Base-by-base conservation (phyloP, 192 early-diverging fungal species). In the Linnemannia elongata region DNA sequence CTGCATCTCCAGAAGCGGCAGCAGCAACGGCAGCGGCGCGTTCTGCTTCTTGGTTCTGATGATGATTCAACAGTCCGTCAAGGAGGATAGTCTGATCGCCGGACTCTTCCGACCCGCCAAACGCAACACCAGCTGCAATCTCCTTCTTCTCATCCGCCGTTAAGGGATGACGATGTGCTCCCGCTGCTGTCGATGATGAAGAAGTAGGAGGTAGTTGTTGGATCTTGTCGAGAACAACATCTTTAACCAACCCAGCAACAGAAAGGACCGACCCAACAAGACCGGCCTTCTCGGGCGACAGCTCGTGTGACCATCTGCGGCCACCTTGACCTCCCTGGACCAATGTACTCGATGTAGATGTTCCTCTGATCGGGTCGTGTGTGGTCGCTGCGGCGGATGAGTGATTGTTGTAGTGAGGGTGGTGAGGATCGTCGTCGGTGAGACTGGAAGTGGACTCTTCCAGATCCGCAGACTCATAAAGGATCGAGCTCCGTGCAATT, bases 221-320 rank as follows among this genome's bases (percentile, higher is more conserved):
- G 8, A 87, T 78, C 72, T 87, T 87, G 79, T 87, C 85, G 22
- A 87, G 45, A 44, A 87, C 72, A 12, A 87, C 80, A 52, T 87
- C 85, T 35, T 87, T 87, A 27, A 87, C 27, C 15, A 87, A 38
- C 3, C 85, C 85, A 20, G 85, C 85, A 22, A 39, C 68, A 27
- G 77, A 71, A 20, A 87, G 10, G 6, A 76, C 75, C 0, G 84
- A 73, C 4, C 84, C 84, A 6, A 77, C 75, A 4, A 87, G 45
- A 30, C 85, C 85, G 10, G 85, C 85, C 39, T 87, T 87, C 36
- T 87, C 85, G 49, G 85, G 85, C 36, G 85, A 87, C 6, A 87
- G 66, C 44, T 87, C 85, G 33, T 87, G 85, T 2, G 85, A 87
- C 85, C 85, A 87, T 10, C 72, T 79, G 41, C 85, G 85, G 24